phyloP scores from a whole-genome alignment of 495 filamentous ascomycete species.

The Viridothelium virens region DNA sequence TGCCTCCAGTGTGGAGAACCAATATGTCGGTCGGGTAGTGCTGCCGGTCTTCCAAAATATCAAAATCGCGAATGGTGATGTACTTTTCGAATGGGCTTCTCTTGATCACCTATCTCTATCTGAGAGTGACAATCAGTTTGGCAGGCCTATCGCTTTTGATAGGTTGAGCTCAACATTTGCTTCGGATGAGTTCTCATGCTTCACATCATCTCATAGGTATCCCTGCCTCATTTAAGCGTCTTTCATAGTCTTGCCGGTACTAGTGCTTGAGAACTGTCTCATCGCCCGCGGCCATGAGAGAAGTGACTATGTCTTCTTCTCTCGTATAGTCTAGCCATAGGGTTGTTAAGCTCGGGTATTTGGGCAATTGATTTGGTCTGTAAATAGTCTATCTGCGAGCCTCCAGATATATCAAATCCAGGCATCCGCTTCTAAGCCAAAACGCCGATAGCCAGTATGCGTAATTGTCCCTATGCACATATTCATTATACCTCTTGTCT shows the following conservation, averaged over 20 bases:
- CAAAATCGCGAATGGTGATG: constrained; percentile 25
- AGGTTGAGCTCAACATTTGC: constrained; percentile 19
- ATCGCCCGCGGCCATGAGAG: too few relatives aligned
- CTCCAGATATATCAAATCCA: not conserved
- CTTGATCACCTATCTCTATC: constrained; percentile 33
- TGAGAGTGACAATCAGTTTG: constrained; percentile 23
- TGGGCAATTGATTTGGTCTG: not conserved
- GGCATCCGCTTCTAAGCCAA: not conserved
- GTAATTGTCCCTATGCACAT: not conserved
- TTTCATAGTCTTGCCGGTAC: too few relatives aligned
- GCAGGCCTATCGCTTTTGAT: constrained; percentile 12
- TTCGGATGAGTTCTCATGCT: constrained; percentile 26
- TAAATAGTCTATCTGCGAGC: not conserved
- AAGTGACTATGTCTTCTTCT: too few relatives aligned
- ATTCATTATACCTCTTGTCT: not conserved
- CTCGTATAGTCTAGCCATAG: not conserved
- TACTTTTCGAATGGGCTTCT: constrained; percentile 40
- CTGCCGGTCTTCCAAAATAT: constrained; percentile 31
- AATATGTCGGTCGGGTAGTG: constrained; percentile 26
- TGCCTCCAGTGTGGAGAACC: constrained; percentile 15
- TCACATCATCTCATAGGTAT: constrained; percentile 22
- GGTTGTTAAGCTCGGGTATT: not conserved
- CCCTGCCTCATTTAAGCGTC: too few relatives aligned
- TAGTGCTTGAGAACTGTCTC: too few relatives aligned
- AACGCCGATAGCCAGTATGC: not conserved